Percentiles rank a stretch among this genome's conserved stretches.
Evolutionary conservation across 2,329 filamentous ascomycete genomes (phyloP).

Genomic region (Westerdykella aurantiaca): DNA sequence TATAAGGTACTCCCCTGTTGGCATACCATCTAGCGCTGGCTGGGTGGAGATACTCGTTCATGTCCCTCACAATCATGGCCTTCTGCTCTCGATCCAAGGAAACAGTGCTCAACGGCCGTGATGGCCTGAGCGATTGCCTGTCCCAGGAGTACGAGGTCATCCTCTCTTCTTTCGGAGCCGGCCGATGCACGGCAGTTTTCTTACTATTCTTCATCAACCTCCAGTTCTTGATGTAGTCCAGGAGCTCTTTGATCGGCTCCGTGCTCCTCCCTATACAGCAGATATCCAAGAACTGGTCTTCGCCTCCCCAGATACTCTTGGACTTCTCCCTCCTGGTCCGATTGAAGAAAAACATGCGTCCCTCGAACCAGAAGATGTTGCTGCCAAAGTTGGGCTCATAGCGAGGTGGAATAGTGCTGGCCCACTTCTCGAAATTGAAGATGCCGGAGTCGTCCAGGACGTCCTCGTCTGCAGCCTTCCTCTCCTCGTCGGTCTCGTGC

Average conservation of each 20-base stretch:
- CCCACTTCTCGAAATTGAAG: slow-evolving; percentile 48
- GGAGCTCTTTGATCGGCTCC: slow-evolving; percentile 44
- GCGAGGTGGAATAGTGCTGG: slow-evolving; percentile 42
- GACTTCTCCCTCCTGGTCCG: slow-evolving; percentile 31
- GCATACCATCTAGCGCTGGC: slow-evolving; percentile 73
- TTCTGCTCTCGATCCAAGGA: slow-evolving; percentile 66
- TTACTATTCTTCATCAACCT: slow-evolving; percentile 39
- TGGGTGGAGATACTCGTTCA: slow-evolving; percentile 73
- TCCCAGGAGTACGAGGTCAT: slow-evolving; percentile 34
- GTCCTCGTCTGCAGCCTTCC: slow-evolving; percentile 31
- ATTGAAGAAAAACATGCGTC: slow-evolving; percentile 38
- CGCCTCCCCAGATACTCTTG: slow-evolving; percentile 15
- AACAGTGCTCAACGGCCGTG: slow-evolving; percentile 68
- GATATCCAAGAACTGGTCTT: slow-evolving; percentile 41
- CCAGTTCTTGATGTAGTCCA: slow-evolving; percentile 43
- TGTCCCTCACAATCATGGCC: slow-evolving; percentile 59
- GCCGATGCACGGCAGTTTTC: slow-evolving; percentile 44
- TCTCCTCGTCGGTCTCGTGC: slow-evolving; percentile 30
- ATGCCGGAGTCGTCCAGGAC: slow-evolving; percentile 38
- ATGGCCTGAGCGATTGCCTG: slow-evolving; percentile 50
- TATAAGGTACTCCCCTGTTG: slow-evolving; percentile 21
- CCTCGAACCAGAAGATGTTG: slow-evolving; percentile 41
- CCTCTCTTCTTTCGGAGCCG: slow-evolving; percentile 37
- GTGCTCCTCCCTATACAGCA: slow-evolving; percentile 46
- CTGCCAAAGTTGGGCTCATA: slow-evolving; percentile 47